These are phyloP conservation scores for Fusarium tupiense DNA, from an alignment of 2,329 filamentous ascomycete species.

Conservation along the genomic window DNA sequence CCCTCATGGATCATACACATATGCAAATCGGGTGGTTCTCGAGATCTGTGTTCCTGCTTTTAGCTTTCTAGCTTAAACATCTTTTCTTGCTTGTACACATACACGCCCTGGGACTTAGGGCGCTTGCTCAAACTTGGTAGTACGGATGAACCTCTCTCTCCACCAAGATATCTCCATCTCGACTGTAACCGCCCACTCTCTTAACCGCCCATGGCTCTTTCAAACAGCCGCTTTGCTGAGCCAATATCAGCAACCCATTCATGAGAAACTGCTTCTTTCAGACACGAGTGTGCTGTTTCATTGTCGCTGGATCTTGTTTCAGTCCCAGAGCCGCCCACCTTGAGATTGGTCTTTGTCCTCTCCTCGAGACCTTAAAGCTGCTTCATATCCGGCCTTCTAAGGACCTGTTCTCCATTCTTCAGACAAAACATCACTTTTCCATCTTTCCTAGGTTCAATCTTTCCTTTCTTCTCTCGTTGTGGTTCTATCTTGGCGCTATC, in stretches of 20 bases:
- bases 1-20: not conserved
- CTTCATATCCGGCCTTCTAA: constrained; percentile 44
- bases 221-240: constrained; percentile 58
- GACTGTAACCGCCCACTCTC: constrained; percentile 37
- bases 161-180: constrained; percentile 1
- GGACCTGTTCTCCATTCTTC: constrained; percentile 38
- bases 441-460: constrained; percentile 16
- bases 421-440: constrained; percentile 33
- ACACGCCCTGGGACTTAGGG: constrained; percentile 5
- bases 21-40: constrained; percentile 43
- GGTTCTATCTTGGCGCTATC: constrained; percentile 43
- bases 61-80: not conserved
- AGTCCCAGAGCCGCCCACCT: constrained; percentile 42
- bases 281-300: constrained; percentile 66
- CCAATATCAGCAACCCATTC: constrained; percentile 62
- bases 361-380: constrained; percentile 44
- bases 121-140: constrained; percentile 41
- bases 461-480: constrained; percentile 37
- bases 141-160: constrained; percentile 13
- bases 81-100: not conserved
- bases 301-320: constrained; percentile 49
- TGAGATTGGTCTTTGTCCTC: constrained; percentile 44
- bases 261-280: constrained; percentile 53
- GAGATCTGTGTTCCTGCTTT: constrained; percentile 9
- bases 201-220: constrained; percentile 43